phyloP scores from a whole-genome alignment of 2,329 filamentous ascomycete genomes.

The Albophoma yamanashiensis region DNA sequence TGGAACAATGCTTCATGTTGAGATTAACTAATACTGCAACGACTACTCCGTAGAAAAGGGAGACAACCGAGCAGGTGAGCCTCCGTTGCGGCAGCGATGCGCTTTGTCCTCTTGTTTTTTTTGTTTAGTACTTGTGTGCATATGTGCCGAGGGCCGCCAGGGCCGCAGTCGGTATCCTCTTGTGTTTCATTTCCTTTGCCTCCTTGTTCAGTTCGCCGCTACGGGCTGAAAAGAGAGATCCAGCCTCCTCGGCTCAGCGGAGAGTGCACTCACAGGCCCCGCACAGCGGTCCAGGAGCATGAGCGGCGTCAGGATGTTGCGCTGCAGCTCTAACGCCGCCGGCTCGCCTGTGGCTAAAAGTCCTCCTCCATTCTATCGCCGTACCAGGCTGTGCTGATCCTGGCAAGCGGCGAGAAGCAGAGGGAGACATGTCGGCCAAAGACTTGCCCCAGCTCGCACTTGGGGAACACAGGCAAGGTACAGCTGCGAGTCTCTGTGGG shows the following conservation, averaged over 20 bases:
- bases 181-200: constrained; percentile 1
- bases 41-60: constrained; percentile 23
- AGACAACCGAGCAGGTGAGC: constrained; percentile 19
- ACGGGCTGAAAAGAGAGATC: constrained; percentile 8
- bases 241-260: constrained; percentile 21
- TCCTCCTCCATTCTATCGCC: background rate
- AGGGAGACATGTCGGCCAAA: constrained; percentile 3
- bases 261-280: constrained; percentile 7
- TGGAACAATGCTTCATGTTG: constrained; percentile 17
- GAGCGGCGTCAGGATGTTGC: constrained; percentile 9
- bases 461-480: background rate
- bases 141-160: constrained; percentile 9
- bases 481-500: background rate
- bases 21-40: constrained; percentile 33
- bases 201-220: constrained; percentile 1
- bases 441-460: background rate
- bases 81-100: constrained; percentile 20
- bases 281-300: constrained; percentile 11
- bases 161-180: constrained; percentile 13
- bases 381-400: background rate
- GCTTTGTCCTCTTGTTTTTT: constrained; percentile 23
- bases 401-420: background rate
- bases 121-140: constrained; percentile 8
- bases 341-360: constrained; percentile 8
- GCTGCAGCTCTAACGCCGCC: constrained; percentile 6